Percentiles rank a stretch among this genome's conserved stretches.
These are phyloP conservation scores for Sarocladium kiliense DNA, from an alignment of 2,329 filamentous ascomycete genomes.

Conservation along the genomic window DNA sequence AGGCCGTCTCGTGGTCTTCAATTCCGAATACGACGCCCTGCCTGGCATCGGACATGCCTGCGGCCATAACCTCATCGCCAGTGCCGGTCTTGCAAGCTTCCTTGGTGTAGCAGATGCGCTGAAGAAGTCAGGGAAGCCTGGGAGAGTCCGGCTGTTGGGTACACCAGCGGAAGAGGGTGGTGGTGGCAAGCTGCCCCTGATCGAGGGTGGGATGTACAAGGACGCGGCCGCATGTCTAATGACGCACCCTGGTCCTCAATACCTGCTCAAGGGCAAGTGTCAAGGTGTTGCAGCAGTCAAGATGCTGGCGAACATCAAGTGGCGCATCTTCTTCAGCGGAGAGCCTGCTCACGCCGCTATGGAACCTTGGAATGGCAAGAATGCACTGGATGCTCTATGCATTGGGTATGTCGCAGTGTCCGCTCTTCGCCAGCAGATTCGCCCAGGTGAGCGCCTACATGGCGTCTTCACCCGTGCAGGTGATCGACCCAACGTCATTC, in stretches of 20 bases:
- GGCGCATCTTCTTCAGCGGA: constrained; percentile 27
- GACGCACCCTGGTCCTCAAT: constrained; percentile 18
- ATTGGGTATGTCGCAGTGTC: constrained; percentile 29
- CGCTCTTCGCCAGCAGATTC: constrained; percentile 32
- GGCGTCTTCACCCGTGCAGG: constrained; percentile 31
- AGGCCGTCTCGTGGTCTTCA: constrained; percentile 27
- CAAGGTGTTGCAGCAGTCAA: constrained; percentile 13
- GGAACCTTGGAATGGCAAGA: constrained; percentile 31
- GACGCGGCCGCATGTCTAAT: constrained; percentile 22
- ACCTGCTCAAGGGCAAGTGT: constrained; percentile 7
- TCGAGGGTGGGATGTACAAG: constrained; percentile 19
- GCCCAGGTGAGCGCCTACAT: constrained; percentile 30
- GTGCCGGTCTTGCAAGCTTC: constrained; percentile 32
- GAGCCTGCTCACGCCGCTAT: constrained; percentile 28
- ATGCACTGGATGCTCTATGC: constrained; percentile 33
- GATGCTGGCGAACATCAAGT: constrained; percentile 26
- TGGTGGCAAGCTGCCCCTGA: constrained; percentile 29
- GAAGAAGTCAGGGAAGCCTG: constrained; percentile 20
- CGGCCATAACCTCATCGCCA: constrained; percentile 40
- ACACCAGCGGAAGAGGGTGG: constrained; percentile 38
- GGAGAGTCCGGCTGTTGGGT: constrained; percentile 33
- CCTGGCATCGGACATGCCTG: constrained; percentile 39
- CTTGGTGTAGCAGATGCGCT: constrained; percentile 29
- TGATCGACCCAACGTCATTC: constrained; percentile 33
- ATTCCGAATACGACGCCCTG: constrained; percentile 39